Evolutionary conservation across 1,139 yeast genomes (phyloP).

Genomic region (Debaryomyces robertsiae): DNA sequence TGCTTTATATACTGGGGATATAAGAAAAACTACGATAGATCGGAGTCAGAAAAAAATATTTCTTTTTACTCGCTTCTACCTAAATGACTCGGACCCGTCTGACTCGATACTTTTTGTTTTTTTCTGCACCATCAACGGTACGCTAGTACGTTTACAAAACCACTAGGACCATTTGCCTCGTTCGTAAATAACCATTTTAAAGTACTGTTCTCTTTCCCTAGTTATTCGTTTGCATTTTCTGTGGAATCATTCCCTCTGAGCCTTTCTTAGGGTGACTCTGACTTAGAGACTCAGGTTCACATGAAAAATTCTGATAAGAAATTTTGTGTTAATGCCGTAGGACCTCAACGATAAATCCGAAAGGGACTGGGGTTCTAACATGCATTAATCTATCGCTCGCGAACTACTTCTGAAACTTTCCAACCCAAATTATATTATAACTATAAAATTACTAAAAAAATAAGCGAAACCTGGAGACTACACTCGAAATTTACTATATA

Average conservation of each 20-base stretch:
- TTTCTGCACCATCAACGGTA: neutral
- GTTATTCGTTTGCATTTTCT: too few species aligned
- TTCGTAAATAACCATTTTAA: too few species aligned
- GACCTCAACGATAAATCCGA: too few species aligned
- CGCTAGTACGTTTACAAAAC: too few species aligned
- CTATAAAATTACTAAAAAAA: constrained; percentile 8
- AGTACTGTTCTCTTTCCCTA: too few species aligned
- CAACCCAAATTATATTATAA: neutral
- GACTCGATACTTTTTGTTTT: neutral
- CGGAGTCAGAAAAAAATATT: constrained; percentile 6
- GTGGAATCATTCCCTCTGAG: too few species aligned
- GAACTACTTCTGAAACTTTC: too few species aligned
- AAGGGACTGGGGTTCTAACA: too few species aligned
- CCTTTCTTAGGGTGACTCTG: too few species aligned
- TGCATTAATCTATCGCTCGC: too few species aligned
- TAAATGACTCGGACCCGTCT: constrained; percentile 3
- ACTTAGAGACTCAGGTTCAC: neutral
- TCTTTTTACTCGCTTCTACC: neutral
- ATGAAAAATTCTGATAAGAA: neutral
- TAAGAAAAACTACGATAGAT: neutral
- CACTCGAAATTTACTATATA: constrained; percentile 6
- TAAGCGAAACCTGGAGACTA: constrained; percentile 1
- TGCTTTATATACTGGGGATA: constrained; percentile 6
- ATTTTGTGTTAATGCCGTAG: neutral
- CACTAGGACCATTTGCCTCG: too few species aligned